Base-by-base conservation (phyloP, 441 rosid species). In the Populus hybrid region DNA sequence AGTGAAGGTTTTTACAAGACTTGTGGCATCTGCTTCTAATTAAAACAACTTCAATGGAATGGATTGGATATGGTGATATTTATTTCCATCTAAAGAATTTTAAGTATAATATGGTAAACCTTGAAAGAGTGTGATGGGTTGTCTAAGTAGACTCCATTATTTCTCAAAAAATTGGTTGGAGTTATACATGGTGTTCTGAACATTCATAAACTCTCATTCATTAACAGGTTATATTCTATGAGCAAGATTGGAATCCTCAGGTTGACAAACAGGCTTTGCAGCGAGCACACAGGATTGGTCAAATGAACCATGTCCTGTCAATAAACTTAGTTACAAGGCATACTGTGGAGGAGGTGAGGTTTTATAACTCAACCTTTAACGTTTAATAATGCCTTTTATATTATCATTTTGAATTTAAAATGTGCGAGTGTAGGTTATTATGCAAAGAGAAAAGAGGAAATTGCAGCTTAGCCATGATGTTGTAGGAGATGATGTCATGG, bases 171-270 rank as follows among this genome's bases (percentile, higher is more conserved):
- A 66, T 18, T 64, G 68, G 68, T 18, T 74, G 42, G 10, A 20
- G n/a, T 59, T 69, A 14, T 64, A 77, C 9, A 38, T 18, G 33
- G 64, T 20, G 12, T n/a, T 35, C 12, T 14, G 45, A 33, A 31
- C 68, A 31, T 36, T 40, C 61, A 28, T 23, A 38, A 40, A 24
- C 64, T 69, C 2, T n/a, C 20, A 26, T 63, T 36, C 23, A 36
- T 71, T 68, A 1, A 18, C 86, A 95, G 99, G 98, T 93, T 79
- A 90, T 95, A 80, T 92, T 93, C 82, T 95, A 89, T 24, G 99
- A 95, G 84, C 98, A 95, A 89, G 98, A 95, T 78, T 95, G 99
- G 99, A 95, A 95, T 79, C 99, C 97, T 67, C 99, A 95, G 80
- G 96, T 93, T 78, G 99, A 92, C 83, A 91, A 89, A 84, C 93